Conservation (phyloP, 75 land plant genomes). For the Selaginella tamariscina region DNA sequence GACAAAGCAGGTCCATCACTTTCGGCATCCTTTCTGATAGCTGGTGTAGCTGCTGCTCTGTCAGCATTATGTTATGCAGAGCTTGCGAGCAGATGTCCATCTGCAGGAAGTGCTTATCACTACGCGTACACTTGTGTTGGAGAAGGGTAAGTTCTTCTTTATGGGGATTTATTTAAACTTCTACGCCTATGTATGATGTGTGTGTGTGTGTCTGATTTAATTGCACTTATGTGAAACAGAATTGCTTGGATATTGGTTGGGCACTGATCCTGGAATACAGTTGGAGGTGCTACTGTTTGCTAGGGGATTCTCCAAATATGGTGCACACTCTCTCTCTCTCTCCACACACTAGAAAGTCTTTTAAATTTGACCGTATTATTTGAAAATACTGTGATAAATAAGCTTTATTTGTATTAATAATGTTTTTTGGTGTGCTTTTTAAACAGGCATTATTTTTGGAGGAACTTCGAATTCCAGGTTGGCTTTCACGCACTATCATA, state of each 20-base stretch:
- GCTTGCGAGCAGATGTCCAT: slow-evolving; percentile 93
- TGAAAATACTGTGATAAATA: too few relatives aligned
- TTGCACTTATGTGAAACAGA: slow-evolving; percentile 28
- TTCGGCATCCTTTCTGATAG: slow-evolving; percentile 74
- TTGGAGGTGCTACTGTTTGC: slow-evolving; percentile 92
- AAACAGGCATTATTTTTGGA: slow-evolving; percentile 80
- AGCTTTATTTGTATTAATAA: neutral
- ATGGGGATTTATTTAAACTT: neutral
- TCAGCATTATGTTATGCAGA: slow-evolving; percentile 99
- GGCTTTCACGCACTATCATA: slow-evolving; percentile 45
- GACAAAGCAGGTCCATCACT: slow-evolving; percentile 91
- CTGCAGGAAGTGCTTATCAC: slow-evolving; percentile 98
- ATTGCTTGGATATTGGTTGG: slow-evolving; percentile 98
- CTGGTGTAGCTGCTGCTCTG: slow-evolving; percentile 91
- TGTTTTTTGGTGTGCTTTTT: neutral
- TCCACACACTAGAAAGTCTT: too few relatives aligned
- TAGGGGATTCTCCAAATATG: slow-evolving; percentile 89
- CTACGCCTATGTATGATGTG: neutral
- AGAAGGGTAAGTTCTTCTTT: slow-evolving; percentile 56
- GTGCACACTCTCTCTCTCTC: slow-evolving; percentile 21
- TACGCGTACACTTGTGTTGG: slow-evolving; percentile 95
- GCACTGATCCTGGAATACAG: slow-evolving; percentile 85
- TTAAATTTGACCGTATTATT: too few relatives aligned
- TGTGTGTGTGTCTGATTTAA: neutral
- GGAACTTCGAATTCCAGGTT: slow-evolving; percentile 51